These are phyloP conservation scores for Penicillium sp. DNA, from an alignment of 2,329 filamentous ascomycete species.

Conservation along the genomic window DNA sequence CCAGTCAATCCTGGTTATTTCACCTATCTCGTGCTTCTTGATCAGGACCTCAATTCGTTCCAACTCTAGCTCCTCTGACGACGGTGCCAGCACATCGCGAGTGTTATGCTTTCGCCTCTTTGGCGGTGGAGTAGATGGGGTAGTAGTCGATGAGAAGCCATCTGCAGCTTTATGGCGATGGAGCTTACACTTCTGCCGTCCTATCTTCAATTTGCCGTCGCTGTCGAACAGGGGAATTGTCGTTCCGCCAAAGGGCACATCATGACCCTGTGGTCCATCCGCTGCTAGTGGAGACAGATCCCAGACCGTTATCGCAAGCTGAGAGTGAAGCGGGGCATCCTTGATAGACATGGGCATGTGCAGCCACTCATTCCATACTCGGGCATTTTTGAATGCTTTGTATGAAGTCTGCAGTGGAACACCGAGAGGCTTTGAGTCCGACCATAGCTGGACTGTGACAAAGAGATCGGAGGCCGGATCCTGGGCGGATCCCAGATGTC, in stretches of 20 bases:
- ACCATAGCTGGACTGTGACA: slow-evolving; percentile 88
- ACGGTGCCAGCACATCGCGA: slow-evolving; percentile 43
- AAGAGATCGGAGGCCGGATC: slow-evolving; percentile 84
- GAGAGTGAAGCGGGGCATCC: slow-evolving; percentile 72
- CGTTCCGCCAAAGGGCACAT: slow-evolving; percentile 88
- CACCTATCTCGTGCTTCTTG: slow-evolving; percentile 97
- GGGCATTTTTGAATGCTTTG: slow-evolving; percentile 71
- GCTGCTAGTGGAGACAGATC: slow-evolving; percentile 79
- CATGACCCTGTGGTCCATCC: slow-evolving; percentile 64
- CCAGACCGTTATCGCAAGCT: slow-evolving; percentile 91
- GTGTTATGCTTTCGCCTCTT: slow-evolving; percentile 49
- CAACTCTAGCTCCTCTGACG: slow-evolving; percentile 76
- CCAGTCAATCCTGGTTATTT: slow-evolving; percentile 90
- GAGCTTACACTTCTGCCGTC: slow-evolving; percentile 82
- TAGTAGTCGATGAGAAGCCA: slow-evolving; percentile 72
- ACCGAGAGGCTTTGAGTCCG: slow-evolving; percentile 88
- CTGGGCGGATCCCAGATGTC: slow-evolving; percentile 80
- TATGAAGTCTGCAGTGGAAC: slow-evolving; percentile 90
- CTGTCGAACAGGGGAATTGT: slow-evolving; percentile 88
- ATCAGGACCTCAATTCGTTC: slow-evolving; percentile 83
- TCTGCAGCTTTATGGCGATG: slow-evolving; percentile 80
- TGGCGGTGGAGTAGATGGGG: slow-evolving; percentile 62
- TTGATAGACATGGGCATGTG: slow-evolving; percentile 79
- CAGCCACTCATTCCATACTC: slow-evolving; percentile 93
- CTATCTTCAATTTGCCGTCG: slow-evolving; percentile 85